phyloP scores from a whole-genome alignment of 768 basidiomycete species.

The Sarcodon aspratus region DNA sequence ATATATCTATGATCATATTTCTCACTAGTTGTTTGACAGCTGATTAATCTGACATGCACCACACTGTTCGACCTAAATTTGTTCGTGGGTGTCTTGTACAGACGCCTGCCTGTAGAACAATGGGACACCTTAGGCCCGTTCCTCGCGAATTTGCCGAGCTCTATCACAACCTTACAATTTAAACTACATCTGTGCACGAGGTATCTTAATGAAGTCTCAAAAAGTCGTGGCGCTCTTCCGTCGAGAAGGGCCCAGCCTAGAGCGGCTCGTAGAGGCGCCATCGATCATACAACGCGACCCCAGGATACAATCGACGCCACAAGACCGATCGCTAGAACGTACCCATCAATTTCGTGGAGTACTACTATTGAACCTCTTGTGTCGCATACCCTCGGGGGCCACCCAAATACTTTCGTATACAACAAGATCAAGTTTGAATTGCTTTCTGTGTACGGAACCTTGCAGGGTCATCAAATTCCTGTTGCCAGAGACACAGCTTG shows the following conservation, averaged over 20 bases:
- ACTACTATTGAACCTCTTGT: constrained; percentile 10
- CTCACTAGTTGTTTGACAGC: constrained; percentile 10
- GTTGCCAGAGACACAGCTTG: constrained; percentile 10
- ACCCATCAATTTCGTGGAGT: constrained; percentile 5
- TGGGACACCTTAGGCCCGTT: constrained; percentile 9
- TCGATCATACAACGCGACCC: constrained; percentile 1
- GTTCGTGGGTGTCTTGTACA: constrained; percentile 18
- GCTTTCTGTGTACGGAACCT: constrained; percentile 12
- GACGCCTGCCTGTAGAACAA: constrained; percentile 12
- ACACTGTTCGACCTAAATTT: constrained; percentile 19
- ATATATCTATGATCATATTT: not conserved
- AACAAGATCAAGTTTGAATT: constrained; percentile 15
- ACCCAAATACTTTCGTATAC: not conserved
- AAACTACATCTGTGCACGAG: constrained; percentile 17
- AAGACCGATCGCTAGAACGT: constrained; percentile 7
- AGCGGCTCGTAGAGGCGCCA: not conserved
- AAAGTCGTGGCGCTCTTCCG: not conserved
- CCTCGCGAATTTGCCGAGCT: constrained; percentile 14
- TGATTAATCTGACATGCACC: constrained; percentile 22
- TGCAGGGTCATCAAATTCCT: constrained; percentile 10
- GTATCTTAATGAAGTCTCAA: constrained; percentile 6
- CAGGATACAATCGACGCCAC: not conserved
- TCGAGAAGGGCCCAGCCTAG: not conserved
- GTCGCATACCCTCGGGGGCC: constrained; percentile 4
- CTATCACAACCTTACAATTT: constrained; percentile 14